Conservation (phyloP, 352 stramenopile genomes). For the Phytophthora fragariaefolia region DNA sequence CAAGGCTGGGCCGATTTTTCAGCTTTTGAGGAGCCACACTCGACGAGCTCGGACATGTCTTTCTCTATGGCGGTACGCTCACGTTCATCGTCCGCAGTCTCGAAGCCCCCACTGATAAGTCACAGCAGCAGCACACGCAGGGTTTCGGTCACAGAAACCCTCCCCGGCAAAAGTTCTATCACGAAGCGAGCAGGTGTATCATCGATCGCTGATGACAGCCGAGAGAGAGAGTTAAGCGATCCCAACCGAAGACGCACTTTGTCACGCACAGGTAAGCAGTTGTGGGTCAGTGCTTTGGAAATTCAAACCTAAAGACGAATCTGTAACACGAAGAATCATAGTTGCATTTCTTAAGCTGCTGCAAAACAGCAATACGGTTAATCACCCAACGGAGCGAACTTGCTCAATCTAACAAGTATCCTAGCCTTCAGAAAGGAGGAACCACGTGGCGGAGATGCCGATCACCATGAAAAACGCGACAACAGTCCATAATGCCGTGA, state of each 20-base stretch:
- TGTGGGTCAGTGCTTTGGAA: slow-evolving; percentile 35
- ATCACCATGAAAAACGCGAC: slow-evolving; percentile 47
- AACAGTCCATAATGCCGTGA: slow-evolving; percentile 44
- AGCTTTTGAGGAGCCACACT: slow-evolving; percentile 21
- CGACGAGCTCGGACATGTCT: slow-evolving; percentile 11
- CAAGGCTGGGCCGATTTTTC: slow-evolving; percentile 42
- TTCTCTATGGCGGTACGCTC: slow-evolving; percentile 13
- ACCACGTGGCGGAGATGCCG: slow-evolving; percentile 37
- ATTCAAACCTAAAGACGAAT: not conserved
- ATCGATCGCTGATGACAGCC: slow-evolving; percentile 2
- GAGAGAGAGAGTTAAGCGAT: slow-evolving; percentile 18
- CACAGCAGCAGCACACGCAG: slow-evolving; percentile 9
- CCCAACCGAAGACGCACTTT: slow-evolving; percentile 18
- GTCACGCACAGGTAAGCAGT: slow-evolving; percentile 33
- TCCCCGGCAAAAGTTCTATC: too few species aligned
- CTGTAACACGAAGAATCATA: slow-evolving; percentile 1
- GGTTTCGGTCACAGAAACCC: slow-evolving; percentile 12
- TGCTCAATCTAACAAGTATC: slow-evolving; percentile 9
- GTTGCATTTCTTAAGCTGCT: slow-evolving; percentile 21
- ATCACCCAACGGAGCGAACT: not conserved
- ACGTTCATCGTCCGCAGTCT: slow-evolving; percentile 4
- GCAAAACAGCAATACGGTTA: not conserved
- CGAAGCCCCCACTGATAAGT: slow-evolving; percentile 9
- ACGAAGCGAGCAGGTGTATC: slow-evolving; percentile 9
- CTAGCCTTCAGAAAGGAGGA: slow-evolving; percentile 33